A percentile compares a stretch with the other conserved stretches of the same genome.
phyloP scores from a whole-genome alignment of 2,329 filamentous ascomycete species.

The Metarhizium guizhouense region DNA sequence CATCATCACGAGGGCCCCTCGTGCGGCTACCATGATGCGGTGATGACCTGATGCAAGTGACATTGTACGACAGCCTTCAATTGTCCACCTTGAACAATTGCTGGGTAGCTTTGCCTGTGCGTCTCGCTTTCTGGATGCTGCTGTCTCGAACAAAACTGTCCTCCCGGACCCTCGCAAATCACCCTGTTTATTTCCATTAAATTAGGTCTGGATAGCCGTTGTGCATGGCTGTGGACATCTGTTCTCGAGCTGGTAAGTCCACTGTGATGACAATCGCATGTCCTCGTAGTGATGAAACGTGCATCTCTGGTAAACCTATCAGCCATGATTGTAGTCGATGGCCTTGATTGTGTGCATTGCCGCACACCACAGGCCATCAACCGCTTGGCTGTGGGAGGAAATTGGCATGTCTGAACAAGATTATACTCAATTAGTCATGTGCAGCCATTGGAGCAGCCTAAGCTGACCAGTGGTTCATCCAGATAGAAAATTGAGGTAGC shows the following conservation, averaged over 20 bases:
- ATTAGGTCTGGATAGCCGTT: background rate
- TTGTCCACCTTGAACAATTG: background rate
- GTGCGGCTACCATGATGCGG: slow-evolving; percentile 56
- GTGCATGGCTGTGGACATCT: background rate
- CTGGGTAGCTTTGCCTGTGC: background rate
- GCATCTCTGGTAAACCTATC: slow-evolving; percentile 35
- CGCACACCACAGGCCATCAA: slow-evolving; percentile 10
- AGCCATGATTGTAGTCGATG: slow-evolving; percentile 16
- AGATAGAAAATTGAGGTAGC: background rate
- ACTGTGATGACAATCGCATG: background rate
- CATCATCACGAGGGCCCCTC: slow-evolving; percentile 60
- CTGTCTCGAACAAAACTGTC: background rate
- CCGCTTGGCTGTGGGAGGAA: slow-evolving; percentile 21
- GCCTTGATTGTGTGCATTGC: slow-evolving; percentile 15
- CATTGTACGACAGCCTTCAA: slow-evolving; percentile 24
- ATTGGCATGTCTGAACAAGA: slow-evolving; percentile 10
- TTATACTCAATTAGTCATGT: background rate
- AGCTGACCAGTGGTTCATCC: background rate
- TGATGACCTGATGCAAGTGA: slow-evolving; percentile 61
- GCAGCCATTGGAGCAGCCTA: background rate
- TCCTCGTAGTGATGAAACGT: slow-evolving; percentile 21
- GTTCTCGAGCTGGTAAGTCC: background rate
- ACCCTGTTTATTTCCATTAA: background rate
- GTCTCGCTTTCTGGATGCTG: background rate
- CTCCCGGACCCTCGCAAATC: background rate